A percentile compares a stretch with the other conserved stretches of the same genome.
Conservation (phyloP, 768 basidiomycete genomes). For the Leccinum boreale region DNA sequence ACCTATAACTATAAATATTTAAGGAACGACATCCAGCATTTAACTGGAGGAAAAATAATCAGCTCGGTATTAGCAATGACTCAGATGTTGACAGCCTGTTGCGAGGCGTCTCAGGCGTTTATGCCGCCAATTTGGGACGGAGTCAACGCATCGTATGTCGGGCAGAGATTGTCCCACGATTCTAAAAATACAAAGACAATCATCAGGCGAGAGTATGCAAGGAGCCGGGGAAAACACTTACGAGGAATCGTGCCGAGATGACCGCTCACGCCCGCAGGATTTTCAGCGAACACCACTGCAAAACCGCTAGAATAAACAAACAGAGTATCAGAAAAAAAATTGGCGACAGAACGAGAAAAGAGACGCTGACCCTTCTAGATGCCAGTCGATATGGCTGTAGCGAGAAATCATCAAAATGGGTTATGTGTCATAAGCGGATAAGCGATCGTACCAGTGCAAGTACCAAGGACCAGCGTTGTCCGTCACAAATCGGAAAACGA, state of each 20-base stretch:
- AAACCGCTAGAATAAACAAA: constrained; percentile 19
- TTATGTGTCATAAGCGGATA: not conserved
- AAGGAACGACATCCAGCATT: not conserved
- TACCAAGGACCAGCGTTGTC: constrained; percentile 65
- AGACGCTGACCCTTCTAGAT: constrained; percentile 21
- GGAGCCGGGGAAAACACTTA: not conserved
- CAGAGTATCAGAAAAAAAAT: not conserved
- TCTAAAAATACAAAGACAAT: constrained; percentile 13
- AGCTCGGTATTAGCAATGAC: constrained; percentile 16
- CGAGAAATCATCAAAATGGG: constrained; percentile 1
- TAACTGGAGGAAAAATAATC: not conserved
- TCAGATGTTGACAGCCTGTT: constrained; percentile 21
- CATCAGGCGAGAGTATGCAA: not conserved
- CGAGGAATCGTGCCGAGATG: constrained; percentile 18
- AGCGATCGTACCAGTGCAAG: constrained; percentile 34
- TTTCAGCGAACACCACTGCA: constrained; percentile 25
- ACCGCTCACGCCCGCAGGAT: constrained; percentile 15
- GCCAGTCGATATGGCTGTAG: constrained; percentile 30
- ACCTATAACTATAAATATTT: not conserved
- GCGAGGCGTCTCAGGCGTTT: constrained; percentile 9
- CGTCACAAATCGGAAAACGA: constrained; percentile 54
- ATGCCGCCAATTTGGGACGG: constrained; percentile 21
- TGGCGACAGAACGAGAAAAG: not conserved
- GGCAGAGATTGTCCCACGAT: constrained; percentile 27
- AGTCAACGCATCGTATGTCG: constrained; percentile 17